A percentile compares a stretch with the other conserved stretches of the same genome.
Conservation (phyloP, 2,329 filamentous ascomycete species). For the Claviceps quebecensis region DNA sequence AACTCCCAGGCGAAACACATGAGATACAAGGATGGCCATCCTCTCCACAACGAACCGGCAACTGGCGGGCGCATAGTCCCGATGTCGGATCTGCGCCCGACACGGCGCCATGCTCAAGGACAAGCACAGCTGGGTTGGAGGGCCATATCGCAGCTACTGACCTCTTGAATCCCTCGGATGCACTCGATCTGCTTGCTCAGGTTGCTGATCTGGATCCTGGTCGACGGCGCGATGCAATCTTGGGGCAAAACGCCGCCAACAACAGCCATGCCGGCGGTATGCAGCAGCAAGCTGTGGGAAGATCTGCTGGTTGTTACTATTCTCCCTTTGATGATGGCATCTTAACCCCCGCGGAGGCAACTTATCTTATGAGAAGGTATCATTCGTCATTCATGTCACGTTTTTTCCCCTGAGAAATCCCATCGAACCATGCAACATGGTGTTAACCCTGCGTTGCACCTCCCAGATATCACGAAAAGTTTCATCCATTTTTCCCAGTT, state of each 20-base stretch:
- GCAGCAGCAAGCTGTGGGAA: conserved; percentile 1
- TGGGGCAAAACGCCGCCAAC: conserved; percentile 6
- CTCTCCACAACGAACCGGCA: conserved; percentile 7
- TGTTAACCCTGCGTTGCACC: background rate
- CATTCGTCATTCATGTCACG: too few species aligned
- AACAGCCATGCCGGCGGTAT: conserved; percentile 6
- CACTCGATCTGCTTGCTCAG: conserved; percentile 25
- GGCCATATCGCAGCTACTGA: conserved; percentile 27
- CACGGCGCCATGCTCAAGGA: conserved; percentile 5
- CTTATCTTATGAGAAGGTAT: conserved; percentile 16
- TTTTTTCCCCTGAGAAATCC: too few species aligned
- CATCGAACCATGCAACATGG: background rate
- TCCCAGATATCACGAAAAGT: conserved; percentile 46
- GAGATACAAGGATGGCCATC: conserved; percentile 6
- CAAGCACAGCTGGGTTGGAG: conserved; percentile 15
- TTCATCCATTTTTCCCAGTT: conserved; percentile 57
- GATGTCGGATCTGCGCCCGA: conserved; percentile 6
- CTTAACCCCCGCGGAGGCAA: conserved; percentile 14
- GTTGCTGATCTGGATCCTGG: conserved; percentile 24
- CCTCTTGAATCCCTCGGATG: conserved; percentile 27
- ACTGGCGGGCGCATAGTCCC: conserved; percentile 8
- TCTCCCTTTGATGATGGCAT: conserved; percentile 19
- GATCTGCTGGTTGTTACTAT: conserved; percentile 11
- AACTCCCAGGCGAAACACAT: background rate
- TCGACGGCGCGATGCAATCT: conserved; percentile 5